Base-by-base conservation (phyloP, 108 stramenopile genomes). In the Conticribra guillardii region DNA sequence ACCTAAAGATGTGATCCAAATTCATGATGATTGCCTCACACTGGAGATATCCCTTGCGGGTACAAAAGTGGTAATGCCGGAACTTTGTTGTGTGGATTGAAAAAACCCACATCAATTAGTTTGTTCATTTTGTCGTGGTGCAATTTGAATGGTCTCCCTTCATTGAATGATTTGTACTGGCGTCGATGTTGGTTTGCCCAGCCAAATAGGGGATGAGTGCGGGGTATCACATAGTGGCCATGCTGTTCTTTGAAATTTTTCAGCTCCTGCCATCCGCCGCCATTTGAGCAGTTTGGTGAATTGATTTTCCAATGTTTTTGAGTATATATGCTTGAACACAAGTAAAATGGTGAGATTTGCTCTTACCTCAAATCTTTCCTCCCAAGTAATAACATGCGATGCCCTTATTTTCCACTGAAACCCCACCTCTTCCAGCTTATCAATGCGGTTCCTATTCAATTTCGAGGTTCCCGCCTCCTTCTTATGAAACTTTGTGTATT, bases 181-280 rank as follows among this genome's bases (percentile, higher is more conserved):
- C 8, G 8, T 41, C 37, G 5, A 41, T 41, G 37, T 9, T 41
- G 11, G 5, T 41, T 5, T 5, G 37, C 37, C 37, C 37, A 41
- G 34, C 37, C 41, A 14, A 60, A 44, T 14, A 18, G n/a, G 1
- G 63, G 63, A 30, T 60, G 59, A 44, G 34, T 60, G n/a, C 59
- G 59, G 19, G 59, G 37, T 44, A 69, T 55, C 17, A 41, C 14
- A 44, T 19, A 69, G 37, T 69, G 68, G 5, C 68, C 68, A 48
- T 69, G 68, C 23, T 69, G 34, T 47, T 59, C 57, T 60, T 69
- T 57, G 58, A 60, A 69, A 4, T 27, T 32, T 28, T 58, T 57
- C 46, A 69, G 27, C 21, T 69, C 54, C 48, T 66, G 7, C 4
- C 1, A 5, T 1, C 45, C 2, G 19, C 22, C 41, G 34, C 33